Percentiles rank a stretch among this genome's conserved stretches.
Evolutionary conservation across 768 basidiomycete genomes (phyloP).

Genomic region (Hygrocybe coccinea): DNA sequence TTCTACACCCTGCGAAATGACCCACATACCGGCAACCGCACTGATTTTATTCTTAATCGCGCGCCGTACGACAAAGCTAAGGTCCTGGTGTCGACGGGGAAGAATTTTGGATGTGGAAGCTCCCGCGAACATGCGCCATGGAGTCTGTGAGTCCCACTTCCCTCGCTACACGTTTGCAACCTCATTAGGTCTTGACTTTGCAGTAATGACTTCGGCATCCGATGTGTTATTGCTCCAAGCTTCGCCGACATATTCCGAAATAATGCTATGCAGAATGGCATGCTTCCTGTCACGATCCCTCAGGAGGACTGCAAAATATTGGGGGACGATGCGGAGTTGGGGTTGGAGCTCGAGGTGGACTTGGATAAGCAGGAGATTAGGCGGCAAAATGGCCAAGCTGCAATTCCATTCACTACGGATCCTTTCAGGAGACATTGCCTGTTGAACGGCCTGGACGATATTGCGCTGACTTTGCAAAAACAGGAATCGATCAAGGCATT

Average conservation of each 20-base stretch:
- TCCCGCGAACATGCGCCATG: slow-evolving; percentile 90
- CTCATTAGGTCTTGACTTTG: background rate
- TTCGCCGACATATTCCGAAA: slow-evolving; percentile 89
- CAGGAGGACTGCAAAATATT: slow-evolving; percentile 66
- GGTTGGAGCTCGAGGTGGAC: slow-evolving; percentile 76
- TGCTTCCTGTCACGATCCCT: slow-evolving; percentile 75
- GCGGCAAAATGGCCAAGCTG: slow-evolving; percentile 62
- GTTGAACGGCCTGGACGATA: slow-evolving; percentile 94
- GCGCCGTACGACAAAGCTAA: slow-evolving; percentile 69
- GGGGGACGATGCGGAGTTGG: slow-evolving; percentile 70
- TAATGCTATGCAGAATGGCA: slow-evolving; percentile 91
- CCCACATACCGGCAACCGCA: slow-evolving; percentile 70
- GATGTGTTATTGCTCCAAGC: slow-evolving; percentile 80
- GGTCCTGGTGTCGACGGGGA: slow-evolving; percentile 78
- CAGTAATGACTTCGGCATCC: slow-evolving; percentile 86
- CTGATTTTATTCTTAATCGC: slow-evolving; percentile 81
- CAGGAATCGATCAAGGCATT: slow-evolving; percentile 68
- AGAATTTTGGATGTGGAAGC: slow-evolving; percentile 89
- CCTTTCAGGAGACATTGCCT: slow-evolving; percentile 90
- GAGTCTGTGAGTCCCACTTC: slow-evolving; percentile 58
- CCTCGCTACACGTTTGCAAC: background rate
- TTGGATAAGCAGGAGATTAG: slow-evolving; percentile 77
- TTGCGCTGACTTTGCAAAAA: slow-evolving; percentile 87
- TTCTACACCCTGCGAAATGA: slow-evolving; percentile 81
- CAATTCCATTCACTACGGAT: slow-evolving; percentile 78